Base-by-base conservation (phyloP, 1,284 basidiomycete species). In the Chondrostereum purpureum region DNA sequence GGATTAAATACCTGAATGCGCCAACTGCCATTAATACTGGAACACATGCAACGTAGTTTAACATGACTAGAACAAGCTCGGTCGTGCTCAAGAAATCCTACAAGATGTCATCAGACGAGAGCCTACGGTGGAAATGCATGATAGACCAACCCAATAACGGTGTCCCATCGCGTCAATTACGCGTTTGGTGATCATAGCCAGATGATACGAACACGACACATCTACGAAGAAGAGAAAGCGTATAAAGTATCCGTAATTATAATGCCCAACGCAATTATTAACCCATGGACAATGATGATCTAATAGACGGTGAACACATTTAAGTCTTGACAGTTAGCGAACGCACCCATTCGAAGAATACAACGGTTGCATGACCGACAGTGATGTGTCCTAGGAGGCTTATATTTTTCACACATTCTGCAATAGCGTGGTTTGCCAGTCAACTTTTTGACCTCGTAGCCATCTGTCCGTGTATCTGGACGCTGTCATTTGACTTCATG, bases 251-350 rank as follows among this genome's bases (percentile, higher is more conserved):
- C 85, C 86, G 51, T 94, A 84, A 63, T 95, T 97, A 66, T 75
- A 78, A 63, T 91, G 85, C 0, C 92, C 93, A 52, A 96, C 85
- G 59, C 92, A 92, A 60, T 90, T 91, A 58, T 90, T 88, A 45
- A 89, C 83, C 88, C 88, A 92, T 17, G 88, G 88, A 60, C 92
- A 95, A 56, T 95, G 92, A 56, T 96, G 92, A 67, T 92, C 86
- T 88, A 20, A n/a, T 34, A 33, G 31, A 8, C 27, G 46, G 34
- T 21, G 42, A 22, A 50, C 47, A 42, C 36, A 50, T 21, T 40
- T 17, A 43, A 41, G 5, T 17, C 27, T 11, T 16, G 8, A 38
- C 23, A 33, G 23, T 23, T 18, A 21, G 33, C 34, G 23, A 49
- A 40, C 68, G 44, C 58, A 84, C 89, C 85, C 84, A 92, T 92